Conservation (phyloP, 257 asterid genomes). For the Penstemon davidsonii region DNA sequence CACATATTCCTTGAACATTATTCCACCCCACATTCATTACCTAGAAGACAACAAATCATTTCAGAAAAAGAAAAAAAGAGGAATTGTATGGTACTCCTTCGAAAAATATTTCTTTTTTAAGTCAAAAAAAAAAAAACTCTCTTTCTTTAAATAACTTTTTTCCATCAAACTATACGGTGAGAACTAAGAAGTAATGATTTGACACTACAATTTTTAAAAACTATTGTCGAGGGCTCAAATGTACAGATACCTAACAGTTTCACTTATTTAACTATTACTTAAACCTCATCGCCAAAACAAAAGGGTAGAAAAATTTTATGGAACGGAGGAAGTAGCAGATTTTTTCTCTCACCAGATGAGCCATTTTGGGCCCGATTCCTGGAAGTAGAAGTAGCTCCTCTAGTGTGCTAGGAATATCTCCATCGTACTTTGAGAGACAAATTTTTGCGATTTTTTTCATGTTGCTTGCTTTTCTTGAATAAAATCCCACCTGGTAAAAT, state of each 20-base stretch:
- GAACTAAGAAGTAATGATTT: too few species aligned
- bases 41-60: slow-evolving; percentile 33
- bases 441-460: slow-evolving; percentile 84
- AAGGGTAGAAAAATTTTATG: too few species aligned
- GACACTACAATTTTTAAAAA: too few species aligned
- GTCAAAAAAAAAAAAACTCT: too few species aligned
- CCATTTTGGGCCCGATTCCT: slow-evolving; percentile 99
- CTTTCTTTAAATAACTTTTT: too few species aligned
- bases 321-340: background rate
- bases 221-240: too few species aligned
- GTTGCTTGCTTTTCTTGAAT: slow-evolving; percentile 87
- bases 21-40: slow-evolving; percentile 97
- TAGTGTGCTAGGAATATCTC: slow-evolving; percentile 88
- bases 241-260: too few species aligned
- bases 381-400: slow-evolving; percentile 88
- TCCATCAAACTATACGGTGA: too few species aligned
- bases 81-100: background rate
- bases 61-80: background rate
- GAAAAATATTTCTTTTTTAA: too few species aligned
- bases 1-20: slow-evolving; percentile 97
- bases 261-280: too few species aligned
- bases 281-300: too few species aligned
- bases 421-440: slow-evolving; percentile 65
- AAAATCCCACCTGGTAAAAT: slow-evolving; percentile 79
- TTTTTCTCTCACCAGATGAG: slow-evolving; percentile 73